Evolutionary conservation across 345 rosid species (phyloP), one percentile per base, ranked within the genome.

Genomic region (Populus nigra): DNA sequence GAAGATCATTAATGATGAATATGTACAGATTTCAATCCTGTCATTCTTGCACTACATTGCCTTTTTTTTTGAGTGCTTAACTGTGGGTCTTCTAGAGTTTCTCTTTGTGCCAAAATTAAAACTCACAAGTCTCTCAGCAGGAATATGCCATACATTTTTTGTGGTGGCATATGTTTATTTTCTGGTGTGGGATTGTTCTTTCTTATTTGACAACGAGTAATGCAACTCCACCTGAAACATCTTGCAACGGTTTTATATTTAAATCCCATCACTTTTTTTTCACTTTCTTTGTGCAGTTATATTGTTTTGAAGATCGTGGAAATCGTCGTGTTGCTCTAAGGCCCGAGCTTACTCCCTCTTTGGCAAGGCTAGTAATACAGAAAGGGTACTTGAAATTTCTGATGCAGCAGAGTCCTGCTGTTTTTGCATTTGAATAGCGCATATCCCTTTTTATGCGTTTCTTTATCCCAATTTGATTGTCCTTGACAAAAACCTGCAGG

Each of bases 281-380:
- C 57, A 67, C 29, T 62, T 73, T 75, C 22, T 33, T 36, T 7
- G 7, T 88, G 90, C 85, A 95, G 98, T 82, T 95, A 27, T 95
- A 95, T 79, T 91, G 96, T 87, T 95, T 95, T 79, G 98, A 95
- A 82, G 99, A 95, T 85, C 84, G 91, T 36, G 97, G 97, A 74
- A 95, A 92, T 76, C 96, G 99, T 4, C 98, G 96, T 82, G 97
- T 95, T 84, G 97, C 98, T 50, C 88, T 95, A 89, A 92, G 99
- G 86, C 99, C 97, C 39, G 98, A 95, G 90, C 98, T 91, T 76
- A 95, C 97, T 11, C 98, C 99, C 69, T 95, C 99, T 74, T 81
- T 93, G 84, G 99, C 93, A 2, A 93, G 99, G 81, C 91, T 95
- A 74, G 93, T 93, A 49, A 93, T 95, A 65, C 97, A 95, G 80